phyloP scores from a whole-genome alignment of 1,284 basidiomycete species.

The Phellinidium pouzarii region DNA sequence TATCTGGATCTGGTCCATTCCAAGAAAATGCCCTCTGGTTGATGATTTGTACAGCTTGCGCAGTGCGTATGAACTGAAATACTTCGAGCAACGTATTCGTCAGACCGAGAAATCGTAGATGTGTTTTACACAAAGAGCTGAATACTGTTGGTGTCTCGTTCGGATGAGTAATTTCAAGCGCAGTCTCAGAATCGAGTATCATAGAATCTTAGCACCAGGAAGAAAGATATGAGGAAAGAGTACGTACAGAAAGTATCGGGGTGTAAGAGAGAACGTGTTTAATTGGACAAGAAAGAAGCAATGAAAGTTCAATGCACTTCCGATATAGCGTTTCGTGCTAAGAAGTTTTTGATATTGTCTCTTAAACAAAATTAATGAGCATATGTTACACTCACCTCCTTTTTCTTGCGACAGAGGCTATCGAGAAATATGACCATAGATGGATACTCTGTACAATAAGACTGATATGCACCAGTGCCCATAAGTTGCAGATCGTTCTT shows the following conservation, averaged over 20 bases:
- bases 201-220: not conserved
- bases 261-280: conserved; percentile 8
- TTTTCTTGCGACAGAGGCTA: not conserved
- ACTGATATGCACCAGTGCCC: conserved; percentile 15
- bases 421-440: conserved; percentile 4
- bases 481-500: conserved; percentile 1
- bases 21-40: not conserved
- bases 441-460: conserved; percentile 15
- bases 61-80: conserved; percentile 5
- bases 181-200: not conserved
- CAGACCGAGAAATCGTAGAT: conserved; percentile 1
- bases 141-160: conserved; percentile 3
- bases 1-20: not conserved
- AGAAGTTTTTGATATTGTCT: not conserved
- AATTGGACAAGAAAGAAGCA: conserved; percentile 7
- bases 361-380: not conserved
- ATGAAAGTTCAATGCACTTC: conserved; percentile 7
- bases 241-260: conserved; percentile 8
- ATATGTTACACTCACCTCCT: not conserved
- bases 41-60: not conserved
- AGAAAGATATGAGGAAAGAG: not conserved
- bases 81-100: conserved; percentile 11
- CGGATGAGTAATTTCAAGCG: conserved; percentile 9
- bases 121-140: conserved; percentile 4
- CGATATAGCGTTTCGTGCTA: conserved; percentile 4